A percentile compares a stretch with the other conserved stretches of the same genome.
Evolutionary conservation across 495 filamentous ascomycete genomes (phyloP).

Genomic region (Penicillium verhagenii): DNA sequence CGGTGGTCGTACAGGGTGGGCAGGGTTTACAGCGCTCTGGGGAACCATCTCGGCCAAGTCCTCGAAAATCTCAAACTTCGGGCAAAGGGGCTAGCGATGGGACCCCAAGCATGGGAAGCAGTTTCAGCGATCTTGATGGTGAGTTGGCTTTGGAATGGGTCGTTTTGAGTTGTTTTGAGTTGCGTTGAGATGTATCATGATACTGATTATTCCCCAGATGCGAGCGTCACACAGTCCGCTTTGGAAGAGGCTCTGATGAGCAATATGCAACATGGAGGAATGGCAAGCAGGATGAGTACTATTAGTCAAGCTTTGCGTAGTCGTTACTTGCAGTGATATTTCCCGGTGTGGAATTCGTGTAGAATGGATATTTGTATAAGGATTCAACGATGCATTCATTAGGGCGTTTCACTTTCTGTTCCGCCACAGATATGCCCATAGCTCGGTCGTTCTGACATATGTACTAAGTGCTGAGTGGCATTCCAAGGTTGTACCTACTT

Average conservation of each 20-base stretch:
- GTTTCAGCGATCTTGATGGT: constrained; percentile 97
- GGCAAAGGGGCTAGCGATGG: constrained; percentile 75
- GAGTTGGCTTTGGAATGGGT: constrained; percentile 20
- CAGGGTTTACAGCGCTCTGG: constrained; percentile 55
- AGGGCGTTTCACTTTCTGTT: neutral
- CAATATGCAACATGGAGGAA: constrained; percentile 79
- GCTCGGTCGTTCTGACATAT: too few species aligned
- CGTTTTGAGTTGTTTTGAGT: too few species aligned
- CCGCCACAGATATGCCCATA: neutral
- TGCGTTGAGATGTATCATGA: neutral
- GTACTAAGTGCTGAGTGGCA: too few species aligned
- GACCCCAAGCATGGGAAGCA: constrained; percentile 95
- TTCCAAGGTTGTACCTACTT: too few species aligned
- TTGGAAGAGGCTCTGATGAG: constrained; percentile 92
- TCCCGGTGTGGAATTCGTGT: too few species aligned
- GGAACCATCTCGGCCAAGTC: constrained; percentile 58
- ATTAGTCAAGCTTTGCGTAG: constrained; percentile 67
- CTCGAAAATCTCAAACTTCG: constrained; percentile 47
- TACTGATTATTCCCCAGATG: constrained; percentile 53
- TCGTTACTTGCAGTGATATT: constrained; percentile 38
- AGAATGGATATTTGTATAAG: too few species aligned
- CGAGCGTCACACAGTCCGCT: constrained; percentile 90
- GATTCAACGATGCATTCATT: too few species aligned
- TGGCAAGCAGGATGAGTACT: constrained; percentile 87
- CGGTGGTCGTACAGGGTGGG: constrained; percentile 17